Evolutionary conservation across 306 rosid species (phyloP).

Genomic region (Trichosanthes truncata): DNA sequence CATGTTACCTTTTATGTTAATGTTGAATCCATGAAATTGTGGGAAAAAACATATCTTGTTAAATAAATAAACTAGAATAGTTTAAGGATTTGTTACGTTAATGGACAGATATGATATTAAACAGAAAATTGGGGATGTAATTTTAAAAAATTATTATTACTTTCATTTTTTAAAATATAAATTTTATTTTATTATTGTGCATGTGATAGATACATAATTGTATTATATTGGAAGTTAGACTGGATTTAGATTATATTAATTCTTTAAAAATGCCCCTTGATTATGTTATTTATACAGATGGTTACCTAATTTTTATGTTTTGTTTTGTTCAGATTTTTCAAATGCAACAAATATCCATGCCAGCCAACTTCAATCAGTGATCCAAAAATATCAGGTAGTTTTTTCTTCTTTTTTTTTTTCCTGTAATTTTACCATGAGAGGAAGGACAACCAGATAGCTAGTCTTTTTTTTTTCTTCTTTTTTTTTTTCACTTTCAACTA

Average conservation of each 20-base stretch:
- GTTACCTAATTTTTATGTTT: background rate
- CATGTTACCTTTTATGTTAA: no score
- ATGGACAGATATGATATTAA: background rate
- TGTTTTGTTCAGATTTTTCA: constrained; percentile 7
- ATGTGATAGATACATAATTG: background rate
- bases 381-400: constrained; percentile 8
- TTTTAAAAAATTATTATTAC: background rate
- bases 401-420: background rate
- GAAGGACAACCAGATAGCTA: constrained; percentile 9
- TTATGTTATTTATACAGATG: background rate
- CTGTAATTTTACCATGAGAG: constrained; percentile 8
- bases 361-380: background rate
- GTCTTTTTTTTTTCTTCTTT: background rate
- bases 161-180: background rate
- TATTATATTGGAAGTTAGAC: background rate
- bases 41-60: no score
- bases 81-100: no score
- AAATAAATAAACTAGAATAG: no score
- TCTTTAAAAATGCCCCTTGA: background rate
- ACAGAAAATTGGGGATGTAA: background rate
- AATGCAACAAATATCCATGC: background rate
- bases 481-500: background rate
- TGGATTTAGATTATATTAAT: background rate
- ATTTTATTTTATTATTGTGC: background rate
- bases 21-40: no score